Conservation (phyloP, 805 yeast species). For the Kregervanrija fluxuum region DNA sequence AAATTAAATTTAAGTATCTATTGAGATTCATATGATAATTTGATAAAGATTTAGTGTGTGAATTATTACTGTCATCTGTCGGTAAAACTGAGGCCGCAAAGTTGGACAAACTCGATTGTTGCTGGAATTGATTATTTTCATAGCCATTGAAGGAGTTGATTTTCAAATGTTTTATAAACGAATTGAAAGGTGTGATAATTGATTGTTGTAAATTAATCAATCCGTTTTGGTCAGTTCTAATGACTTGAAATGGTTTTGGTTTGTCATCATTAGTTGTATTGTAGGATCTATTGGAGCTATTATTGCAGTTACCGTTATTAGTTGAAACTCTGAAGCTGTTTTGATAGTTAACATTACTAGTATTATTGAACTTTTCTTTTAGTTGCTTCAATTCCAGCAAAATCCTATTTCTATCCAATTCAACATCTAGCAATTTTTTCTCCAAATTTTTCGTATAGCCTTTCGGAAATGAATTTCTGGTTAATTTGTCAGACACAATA, state of each 20-base stretch:
- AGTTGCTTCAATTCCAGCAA: conserved; percentile 28
- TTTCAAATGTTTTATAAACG: conserved; percentile 16
- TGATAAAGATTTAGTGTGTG: conserved; percentile 11
- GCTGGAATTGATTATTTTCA: conserved; percentile 7
- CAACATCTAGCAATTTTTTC: conserved; percentile 50
- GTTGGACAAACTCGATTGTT: background rate
- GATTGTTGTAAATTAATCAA: conserved; percentile 21
- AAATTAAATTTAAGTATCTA: conserved; percentile 27
- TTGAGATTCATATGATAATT: conserved; percentile 31
- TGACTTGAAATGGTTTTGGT: background rate
- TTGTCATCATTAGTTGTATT: background rate
- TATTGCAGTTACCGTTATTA: background rate
- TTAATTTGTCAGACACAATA: conserved; percentile 62
- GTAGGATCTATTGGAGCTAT: background rate
- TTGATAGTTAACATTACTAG: background rate
- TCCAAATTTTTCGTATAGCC: conserved; percentile 77
- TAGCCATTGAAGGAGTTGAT: conserved; percentile 26
- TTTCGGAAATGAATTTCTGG: conserved; percentile 72
- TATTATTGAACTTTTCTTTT: conserved; percentile 11
- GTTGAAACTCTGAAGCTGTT: background rate
- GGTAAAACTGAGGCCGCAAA: conserved; percentile 1
- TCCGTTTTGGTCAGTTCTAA: conserved; percentile 17
- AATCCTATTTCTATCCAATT: conserved; percentile 43
- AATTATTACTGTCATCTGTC: background rate
- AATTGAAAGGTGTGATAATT: conserved; percentile 20